Conservation (phyloP, 768 basidiomycete species). For the Leccinum sublutescens region DNA sequence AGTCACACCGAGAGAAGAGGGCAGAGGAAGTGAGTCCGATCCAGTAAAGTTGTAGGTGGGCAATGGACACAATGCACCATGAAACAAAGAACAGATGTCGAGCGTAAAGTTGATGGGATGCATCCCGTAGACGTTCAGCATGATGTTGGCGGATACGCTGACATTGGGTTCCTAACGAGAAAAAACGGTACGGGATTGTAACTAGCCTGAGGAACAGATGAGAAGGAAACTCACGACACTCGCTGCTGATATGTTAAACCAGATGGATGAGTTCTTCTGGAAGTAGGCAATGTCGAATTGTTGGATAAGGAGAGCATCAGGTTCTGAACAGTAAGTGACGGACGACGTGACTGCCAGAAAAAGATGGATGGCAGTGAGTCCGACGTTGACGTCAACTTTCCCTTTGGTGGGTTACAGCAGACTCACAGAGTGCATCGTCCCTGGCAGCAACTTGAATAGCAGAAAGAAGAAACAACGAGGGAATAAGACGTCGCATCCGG, state of each 20-base stretch:
- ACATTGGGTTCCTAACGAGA: constrained; percentile 60
- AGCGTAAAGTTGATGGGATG: constrained; percentile 81
- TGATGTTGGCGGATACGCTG: constrained; percentile 78
- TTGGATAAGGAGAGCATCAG: constrained; percentile 75
- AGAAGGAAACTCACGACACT: constrained; percentile 63
- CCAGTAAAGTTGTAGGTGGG: constrained; percentile 89
- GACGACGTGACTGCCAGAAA: constrained; percentile 69
- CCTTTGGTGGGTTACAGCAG: not conserved
- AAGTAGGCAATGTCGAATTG: constrained; percentile 75
- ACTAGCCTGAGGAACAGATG: not conserved
- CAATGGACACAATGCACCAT: constrained; percentile 79
- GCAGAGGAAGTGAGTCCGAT: constrained; percentile 64
- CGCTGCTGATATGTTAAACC: constrained; percentile 83
- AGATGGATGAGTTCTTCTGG: constrained; percentile 65
- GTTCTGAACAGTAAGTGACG: constrained; percentile 82
- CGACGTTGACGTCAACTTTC: not conserved
- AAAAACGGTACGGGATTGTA: constrained; percentile 15
- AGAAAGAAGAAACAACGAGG: constrained; percentile 41
- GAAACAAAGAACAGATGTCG: constrained; percentile 76
- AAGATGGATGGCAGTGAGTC: constrained; percentile 3
- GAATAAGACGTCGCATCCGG: constrained; percentile 63
- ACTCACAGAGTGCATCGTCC: constrained; percentile 64
- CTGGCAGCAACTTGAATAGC: constrained; percentile 43
- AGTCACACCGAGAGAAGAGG: constrained; percentile 54
- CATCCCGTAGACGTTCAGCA: constrained; percentile 87